Percentiles rank a stretch among this genome's conserved stretches.
Conservation (phyloP, 495 filamentous ascomycete species). For the Lasiosphaeris hirsuta region DNA sequence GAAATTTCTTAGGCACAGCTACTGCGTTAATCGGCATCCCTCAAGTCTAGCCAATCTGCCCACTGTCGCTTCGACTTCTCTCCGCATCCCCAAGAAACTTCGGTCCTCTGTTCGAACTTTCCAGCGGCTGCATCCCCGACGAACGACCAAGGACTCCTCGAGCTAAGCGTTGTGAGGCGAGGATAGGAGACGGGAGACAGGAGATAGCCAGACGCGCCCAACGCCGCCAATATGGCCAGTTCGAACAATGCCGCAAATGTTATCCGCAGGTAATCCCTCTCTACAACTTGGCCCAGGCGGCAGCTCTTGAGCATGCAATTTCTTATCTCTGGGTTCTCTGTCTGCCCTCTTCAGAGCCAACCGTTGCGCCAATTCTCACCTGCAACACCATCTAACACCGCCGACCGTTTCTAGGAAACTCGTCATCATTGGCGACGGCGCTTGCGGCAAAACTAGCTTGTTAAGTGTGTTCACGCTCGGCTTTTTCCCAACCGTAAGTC, state of each 20-base stretch:
- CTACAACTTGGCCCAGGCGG: not conserved
- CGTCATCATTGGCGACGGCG: conserved; percentile 98
- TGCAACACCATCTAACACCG: conserved; percentile 9
- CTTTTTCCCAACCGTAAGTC: conserved; percentile 93
- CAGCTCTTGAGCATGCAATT: not conserved
- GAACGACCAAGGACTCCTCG: not conserved
- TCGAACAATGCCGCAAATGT: conserved; percentile 28
- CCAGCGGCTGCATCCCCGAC: not conserved
- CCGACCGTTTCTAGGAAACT: conserved; percentile 65
- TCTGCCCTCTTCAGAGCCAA: no score
- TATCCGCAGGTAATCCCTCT: conserved; percentile 31
- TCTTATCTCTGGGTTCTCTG: no score
- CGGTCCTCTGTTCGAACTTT: not conserved
- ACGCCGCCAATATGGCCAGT: conserved; percentile 25
- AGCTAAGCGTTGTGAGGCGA: not conserved
- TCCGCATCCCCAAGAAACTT: not conserved
- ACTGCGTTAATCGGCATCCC: conserved; percentile 4
- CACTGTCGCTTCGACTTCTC: not conserved
- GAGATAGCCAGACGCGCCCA: not conserved
- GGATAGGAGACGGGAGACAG: no score
- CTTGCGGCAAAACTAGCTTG: conserved; percentile 96
- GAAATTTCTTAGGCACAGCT: conserved; percentile 24
- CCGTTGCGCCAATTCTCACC: no score
- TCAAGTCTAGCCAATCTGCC: not conserved
- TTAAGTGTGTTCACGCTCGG: conserved; percentile 97